These are phyloP conservation scores for Chaetomium fimeti DNA, from an alignment of 495 filamentous ascomycete genomes.

Conservation along the genomic window DNA sequence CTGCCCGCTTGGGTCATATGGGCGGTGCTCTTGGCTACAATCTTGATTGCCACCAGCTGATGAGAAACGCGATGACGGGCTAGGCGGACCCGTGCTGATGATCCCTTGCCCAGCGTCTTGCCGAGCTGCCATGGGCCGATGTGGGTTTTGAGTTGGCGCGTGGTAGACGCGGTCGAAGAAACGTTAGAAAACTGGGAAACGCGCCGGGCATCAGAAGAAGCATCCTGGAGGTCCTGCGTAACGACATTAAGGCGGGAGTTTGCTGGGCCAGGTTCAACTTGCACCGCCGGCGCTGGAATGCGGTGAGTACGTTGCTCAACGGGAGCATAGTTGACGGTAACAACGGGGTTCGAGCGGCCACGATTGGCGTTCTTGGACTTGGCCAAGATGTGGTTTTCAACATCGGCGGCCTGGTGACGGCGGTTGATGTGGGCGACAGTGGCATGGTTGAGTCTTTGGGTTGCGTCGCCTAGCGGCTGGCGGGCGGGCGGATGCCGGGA, in stretches of 20 bases:
- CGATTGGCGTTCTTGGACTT: slow-evolving; percentile 24
- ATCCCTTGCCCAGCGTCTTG: slow-evolving; percentile 78
- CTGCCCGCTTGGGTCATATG: slow-evolving; percentile 71
- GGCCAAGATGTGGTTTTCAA: slow-evolving; percentile 19
- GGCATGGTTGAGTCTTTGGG: slow-evolving; percentile 45
- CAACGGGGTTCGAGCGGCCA: slow-evolving; percentile 22
- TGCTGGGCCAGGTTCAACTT: slow-evolving; percentile 8
- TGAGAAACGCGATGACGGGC: slow-evolving; percentile 73
- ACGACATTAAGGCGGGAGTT: slow-evolving; percentile 15
- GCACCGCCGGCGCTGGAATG: slow-evolving; percentile 5
- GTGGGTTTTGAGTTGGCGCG: slow-evolving; percentile 64
- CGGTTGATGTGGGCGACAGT: slow-evolving; percentile 26
- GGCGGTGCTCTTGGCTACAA: slow-evolving; percentile 75
- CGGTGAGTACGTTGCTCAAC: slow-evolving; percentile 7
- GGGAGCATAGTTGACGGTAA: slow-evolving; percentile 5
- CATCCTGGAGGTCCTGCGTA: slow-evolving; percentile 46
- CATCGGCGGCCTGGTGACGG: slow-evolving; percentile 18
- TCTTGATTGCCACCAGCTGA: slow-evolving; percentile 86
- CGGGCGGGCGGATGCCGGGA: slow-evolving; percentile 36
- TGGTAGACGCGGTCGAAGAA: slow-evolving; percentile 54
- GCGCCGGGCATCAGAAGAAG: slow-evolving; percentile 53
- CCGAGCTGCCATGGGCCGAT: slow-evolving; percentile 90
- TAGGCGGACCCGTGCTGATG: slow-evolving; percentile 77
- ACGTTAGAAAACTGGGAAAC: slow-evolving; percentile 70
- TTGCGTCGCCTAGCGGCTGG: slow-evolving; percentile 50